Percentiles rank a stretch among this genome's conserved stretches.
phyloP scores from a whole-genome alignment of 176 grass and related monocot species.

The Saccharum spontaneum region DNA sequence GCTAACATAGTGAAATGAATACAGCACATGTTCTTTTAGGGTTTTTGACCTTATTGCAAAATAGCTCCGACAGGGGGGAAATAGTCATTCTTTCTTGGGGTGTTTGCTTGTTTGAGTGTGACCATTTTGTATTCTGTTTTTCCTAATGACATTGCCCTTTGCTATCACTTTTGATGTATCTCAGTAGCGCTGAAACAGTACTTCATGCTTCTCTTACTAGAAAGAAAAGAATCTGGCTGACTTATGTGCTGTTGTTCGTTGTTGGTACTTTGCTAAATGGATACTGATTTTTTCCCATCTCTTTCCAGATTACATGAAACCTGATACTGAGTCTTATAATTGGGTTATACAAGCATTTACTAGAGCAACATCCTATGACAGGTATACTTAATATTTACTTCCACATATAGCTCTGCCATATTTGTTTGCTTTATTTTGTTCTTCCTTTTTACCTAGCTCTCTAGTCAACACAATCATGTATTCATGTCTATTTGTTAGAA shows the following conservation, averaged over 20 bases:
- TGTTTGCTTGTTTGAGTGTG: not conserved
- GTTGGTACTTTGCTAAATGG: slow-evolving; percentile 15
- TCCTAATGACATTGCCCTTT: not conserved
- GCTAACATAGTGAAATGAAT: not conserved
- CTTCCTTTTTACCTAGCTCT: slow-evolving; percentile 16
- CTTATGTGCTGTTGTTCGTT: slow-evolving; percentile 24
- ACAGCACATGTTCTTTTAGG: not conserved
- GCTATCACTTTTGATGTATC: slow-evolving; percentile 1
- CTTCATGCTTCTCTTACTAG: not conserved
- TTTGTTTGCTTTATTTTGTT: slow-evolving; percentile 24
- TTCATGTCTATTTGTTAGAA: slow-evolving; percentile 13
- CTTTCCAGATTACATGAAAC: slow-evolving; percentile 91
- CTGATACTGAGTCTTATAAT: slow-evolving; percentile 91
- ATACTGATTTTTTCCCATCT: slow-evolving; percentile 13
- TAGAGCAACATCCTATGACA: slow-evolving; percentile 87
- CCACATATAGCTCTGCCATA: slow-evolving; percentile 1
- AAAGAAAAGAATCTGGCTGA: slow-evolving; percentile 1
- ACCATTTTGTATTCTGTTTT: not conserved
- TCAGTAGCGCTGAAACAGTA: slow-evolving; percentile 2
- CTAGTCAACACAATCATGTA: slow-evolving; percentile 21
- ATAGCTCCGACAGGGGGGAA: not conserved
- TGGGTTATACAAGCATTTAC: slow-evolving; percentile 98
- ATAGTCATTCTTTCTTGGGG: not conserved
- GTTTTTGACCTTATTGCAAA: slow-evolving; percentile 3
- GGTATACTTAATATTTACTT: slow-evolving; percentile 49